These are phyloP conservation scores for Magnolia officinalis DNA, from an alignment of 164 flowering plant species.

Conservation along the genomic window DNA sequence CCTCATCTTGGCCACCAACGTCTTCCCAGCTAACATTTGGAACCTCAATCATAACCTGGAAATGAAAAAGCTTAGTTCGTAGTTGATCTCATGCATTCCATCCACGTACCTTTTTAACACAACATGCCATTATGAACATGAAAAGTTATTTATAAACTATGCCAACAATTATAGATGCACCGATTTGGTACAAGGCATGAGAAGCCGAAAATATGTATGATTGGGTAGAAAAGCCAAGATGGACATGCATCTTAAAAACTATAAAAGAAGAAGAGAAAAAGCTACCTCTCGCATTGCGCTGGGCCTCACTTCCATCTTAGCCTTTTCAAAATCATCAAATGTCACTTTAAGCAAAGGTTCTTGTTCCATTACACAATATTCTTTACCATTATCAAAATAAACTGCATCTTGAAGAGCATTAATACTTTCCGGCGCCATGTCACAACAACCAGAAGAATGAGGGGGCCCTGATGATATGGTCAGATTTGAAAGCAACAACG, in stretches of 20 bases:
- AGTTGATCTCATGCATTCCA: not conserved
- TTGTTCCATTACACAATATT: constrained; percentile 13
- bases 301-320: constrained; percentile 82
- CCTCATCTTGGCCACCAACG: constrained; percentile 92
- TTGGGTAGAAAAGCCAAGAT: not conserved
- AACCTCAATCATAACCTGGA: constrained; percentile 83
- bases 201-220: not conserved
- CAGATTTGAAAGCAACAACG: constrained; percentile 24
- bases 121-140: not conserved
- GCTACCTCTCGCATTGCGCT: constrained; percentile 99
- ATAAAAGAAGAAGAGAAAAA: not conserved
- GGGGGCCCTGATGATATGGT: constrained; percentile 20
- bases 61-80: not conserved
- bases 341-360: constrained; percentile 34
- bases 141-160: not conserved
- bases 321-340: constrained; percentile 82
- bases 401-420: constrained; percentile 9
- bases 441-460: constrained; percentile 8
- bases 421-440: constrained; percentile 5
- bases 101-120: not conserved
- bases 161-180: not conserved
- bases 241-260: not conserved
- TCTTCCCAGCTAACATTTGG: constrained; percentile 95
- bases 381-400: constrained; percentile 4
- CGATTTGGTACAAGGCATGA: not conserved